Percentiles rank a stretch among this genome's conserved stretches.
Conservation (phyloP, 441 rosid genomes). For the Jatropha multifida region DNA sequence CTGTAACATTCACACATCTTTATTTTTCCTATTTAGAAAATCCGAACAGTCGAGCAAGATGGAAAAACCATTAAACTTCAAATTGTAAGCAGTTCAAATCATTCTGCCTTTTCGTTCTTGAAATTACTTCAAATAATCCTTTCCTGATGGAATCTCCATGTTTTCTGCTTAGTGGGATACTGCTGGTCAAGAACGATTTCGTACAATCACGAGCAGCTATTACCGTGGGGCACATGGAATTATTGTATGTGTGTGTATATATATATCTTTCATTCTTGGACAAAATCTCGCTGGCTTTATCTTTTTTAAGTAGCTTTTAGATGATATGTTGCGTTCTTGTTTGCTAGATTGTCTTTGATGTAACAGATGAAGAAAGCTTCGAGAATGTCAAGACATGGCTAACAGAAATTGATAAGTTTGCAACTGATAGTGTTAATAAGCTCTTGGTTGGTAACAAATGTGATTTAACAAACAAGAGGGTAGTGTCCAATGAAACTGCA, state of each 20-base stretch:
- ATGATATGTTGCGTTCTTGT: not conserved
- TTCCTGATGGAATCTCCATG: not conserved
- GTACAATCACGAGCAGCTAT: slow-evolving; percentile 30
- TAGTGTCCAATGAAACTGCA: slow-evolving; percentile 21
- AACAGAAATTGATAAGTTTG: slow-evolving; percentile 24
- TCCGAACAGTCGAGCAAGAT: slow-evolving; percentile 74
- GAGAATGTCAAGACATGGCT: slow-evolving; percentile 28
- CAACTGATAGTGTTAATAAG: slow-evolving; percentile 24
- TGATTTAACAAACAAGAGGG: slow-evolving; percentile 22
- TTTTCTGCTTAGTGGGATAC: slow-evolving; percentile 25
- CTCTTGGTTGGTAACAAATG: slow-evolving; percentile 29
- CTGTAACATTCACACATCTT: not conserved
- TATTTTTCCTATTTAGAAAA: slow-evolving; percentile 42
- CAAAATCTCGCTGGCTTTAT: not conserved
- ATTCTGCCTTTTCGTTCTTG: not conserved
- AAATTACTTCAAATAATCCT: not conserved
- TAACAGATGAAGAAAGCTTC: slow-evolving; percentile 30
- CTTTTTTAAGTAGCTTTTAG: not conserved
- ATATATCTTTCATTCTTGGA: not conserved
- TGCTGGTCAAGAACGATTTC: slow-evolving; percentile 30
- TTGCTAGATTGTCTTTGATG: slow-evolving; percentile 25
- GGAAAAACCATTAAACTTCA: slow-evolving; percentile 73
- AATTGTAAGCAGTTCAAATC: slow-evolving; percentile 40
- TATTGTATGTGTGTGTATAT: slow-evolving; percentile 11
- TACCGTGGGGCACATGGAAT: slow-evolving; percentile 31